Conservation (phyloP, 345 rosid species). For the Citrus hindsii region DNA sequence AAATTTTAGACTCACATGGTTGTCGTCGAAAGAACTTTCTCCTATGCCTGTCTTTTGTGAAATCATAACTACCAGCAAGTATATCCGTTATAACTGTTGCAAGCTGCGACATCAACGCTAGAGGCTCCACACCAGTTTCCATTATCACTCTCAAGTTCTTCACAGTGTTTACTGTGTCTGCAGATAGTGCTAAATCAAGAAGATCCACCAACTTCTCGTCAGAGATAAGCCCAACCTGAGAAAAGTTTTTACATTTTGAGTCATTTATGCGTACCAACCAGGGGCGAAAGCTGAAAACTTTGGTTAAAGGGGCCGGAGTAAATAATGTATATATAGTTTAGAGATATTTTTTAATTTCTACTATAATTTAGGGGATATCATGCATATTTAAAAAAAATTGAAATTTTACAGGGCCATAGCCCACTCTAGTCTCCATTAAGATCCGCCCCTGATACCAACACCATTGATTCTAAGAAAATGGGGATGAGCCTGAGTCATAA, state of each 20-base stretch:
- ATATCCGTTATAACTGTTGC: slow-evolving; percentile 96
- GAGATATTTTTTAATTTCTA: no score
- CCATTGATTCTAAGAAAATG: neutral
- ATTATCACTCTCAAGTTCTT: slow-evolving; percentile 84
- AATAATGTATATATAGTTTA: no score
- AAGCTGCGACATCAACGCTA: slow-evolving; percentile 97
- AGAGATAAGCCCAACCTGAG: slow-evolving; percentile 89
- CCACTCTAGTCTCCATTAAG: no score
- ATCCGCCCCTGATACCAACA: neutral
- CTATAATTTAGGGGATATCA: no score
- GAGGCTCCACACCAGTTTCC: slow-evolving; percentile 94
- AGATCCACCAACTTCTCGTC: slow-evolving; percentile 98
- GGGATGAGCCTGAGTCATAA: neutral
- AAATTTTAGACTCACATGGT: slow-evolving; percentile 56
- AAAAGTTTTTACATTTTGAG: slow-evolving; percentile 6
- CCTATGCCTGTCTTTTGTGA: slow-evolving; percentile 58
- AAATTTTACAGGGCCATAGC: no score
- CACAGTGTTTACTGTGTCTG: slow-evolving; percentile 96
- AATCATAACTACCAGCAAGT: slow-evolving; percentile 89
- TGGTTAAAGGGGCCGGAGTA: no score
- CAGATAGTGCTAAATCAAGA: slow-evolving; percentile 97
- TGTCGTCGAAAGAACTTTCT: slow-evolving; percentile 79
- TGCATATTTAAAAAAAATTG: no score
- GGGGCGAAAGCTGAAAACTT: no score
- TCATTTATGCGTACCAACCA: slow-evolving; percentile 8